Base-by-base conservation (phyloP, 306 rosid genomes). In the Rosa rugosa region DNA sequence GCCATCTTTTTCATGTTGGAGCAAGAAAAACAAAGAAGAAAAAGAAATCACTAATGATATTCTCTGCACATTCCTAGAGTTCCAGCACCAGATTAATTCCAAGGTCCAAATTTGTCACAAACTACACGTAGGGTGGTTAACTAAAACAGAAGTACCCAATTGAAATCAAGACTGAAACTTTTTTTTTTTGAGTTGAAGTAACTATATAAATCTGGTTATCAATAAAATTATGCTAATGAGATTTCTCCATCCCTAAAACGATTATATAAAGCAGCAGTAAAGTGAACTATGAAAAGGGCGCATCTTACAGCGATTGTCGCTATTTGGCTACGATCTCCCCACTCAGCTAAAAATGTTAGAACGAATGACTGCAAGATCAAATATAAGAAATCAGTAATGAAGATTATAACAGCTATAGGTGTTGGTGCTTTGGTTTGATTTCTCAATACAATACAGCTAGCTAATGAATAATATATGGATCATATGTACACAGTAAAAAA, bases 291-390 rank as follows among this genome's bases (percentile, higher is more conserved):
- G 65, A 31, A n/a, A 67, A 36, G 64, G 34, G 54, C 20, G n/a
- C 13, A 18, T 34, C 99, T 88, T 88, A 96, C 99, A 20, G 99
- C 99, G 79, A 96, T 96, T 57, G 99, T 96, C 0, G 99, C 99
- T 81, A 96, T 96, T 86, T 96, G 99, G 90, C 99, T 96, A 23
- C 98, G 99, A 80, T 96, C 99, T 5, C 99, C 99, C 99, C 99
- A 96, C 86, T 96, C 99, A 10, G 99, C 99, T 70, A 96, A 91
- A 83, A 96, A 96, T 57, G 99, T 96, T 77, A 96, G 85, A 80
- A 93, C 78, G 57, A 96, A 96, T 46, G 99, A 89, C 99, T 93
- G 92, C 89, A 85, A 79, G 70, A 25, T 64, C 51, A n/a, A 75
- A 74, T 50, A 80, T 1, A 17, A 34, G 44, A 38, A 60, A 47